Evolutionary conservation across 2,329 filamentous ascomycete species (phyloP).

Genomic region (Ophiosphaerella korrae): DNA sequence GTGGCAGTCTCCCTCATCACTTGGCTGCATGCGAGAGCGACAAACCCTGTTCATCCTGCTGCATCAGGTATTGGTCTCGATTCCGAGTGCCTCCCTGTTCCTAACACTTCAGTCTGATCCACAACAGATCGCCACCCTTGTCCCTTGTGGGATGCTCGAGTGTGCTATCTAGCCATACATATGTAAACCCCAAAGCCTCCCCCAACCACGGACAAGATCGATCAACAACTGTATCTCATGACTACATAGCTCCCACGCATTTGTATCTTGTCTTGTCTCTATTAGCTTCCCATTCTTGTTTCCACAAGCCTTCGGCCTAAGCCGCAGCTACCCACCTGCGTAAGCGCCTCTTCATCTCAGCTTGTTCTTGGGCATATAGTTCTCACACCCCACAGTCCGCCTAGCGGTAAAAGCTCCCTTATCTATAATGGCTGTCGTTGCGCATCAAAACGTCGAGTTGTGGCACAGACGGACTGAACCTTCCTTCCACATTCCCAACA

Average conservation of each 20-base stretch:
- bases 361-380: slow-evolving; percentile 22
- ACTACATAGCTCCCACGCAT: slow-evolving; percentile 39
- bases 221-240: slow-evolving; percentile 35
- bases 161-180: slow-evolving; percentile 36
- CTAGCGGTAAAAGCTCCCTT: slow-evolving; percentile 23
- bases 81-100: slow-evolving; percentile 35
- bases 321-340: slow-evolving; percentile 24
- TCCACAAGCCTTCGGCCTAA: slow-evolving; percentile 29
- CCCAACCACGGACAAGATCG: slow-evolving; percentile 29
- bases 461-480: slow-evolving; percentile 44
- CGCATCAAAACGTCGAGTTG: slow-evolving; percentile 39
- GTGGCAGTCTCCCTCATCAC: slow-evolving; percentile 28
- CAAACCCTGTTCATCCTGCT: slow-evolving; percentile 39
- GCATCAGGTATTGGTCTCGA: slow-evolving; percentile 38
- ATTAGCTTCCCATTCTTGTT: slow-evolving; percentile 21
- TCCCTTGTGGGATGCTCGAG: slow-evolving; percentile 36
- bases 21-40: slow-evolving; percentile 43
- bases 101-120: slow-evolving; percentile 33
- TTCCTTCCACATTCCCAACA: slow-evolving; percentile 35
- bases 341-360: slow-evolving; percentile 21
- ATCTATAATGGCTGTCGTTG: slow-evolving; percentile 46
- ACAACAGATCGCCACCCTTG: slow-evolving; percentile 43
- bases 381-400: slow-evolving; percentile 24
- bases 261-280: slow-evolving; percentile 18
- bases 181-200: slow-evolving; percentile 43